These are phyloP conservation scores for Zygotorulaspora mrakii DNA, from an alignment of 1,139 yeast species.

Conservation along the genomic window DNA sequence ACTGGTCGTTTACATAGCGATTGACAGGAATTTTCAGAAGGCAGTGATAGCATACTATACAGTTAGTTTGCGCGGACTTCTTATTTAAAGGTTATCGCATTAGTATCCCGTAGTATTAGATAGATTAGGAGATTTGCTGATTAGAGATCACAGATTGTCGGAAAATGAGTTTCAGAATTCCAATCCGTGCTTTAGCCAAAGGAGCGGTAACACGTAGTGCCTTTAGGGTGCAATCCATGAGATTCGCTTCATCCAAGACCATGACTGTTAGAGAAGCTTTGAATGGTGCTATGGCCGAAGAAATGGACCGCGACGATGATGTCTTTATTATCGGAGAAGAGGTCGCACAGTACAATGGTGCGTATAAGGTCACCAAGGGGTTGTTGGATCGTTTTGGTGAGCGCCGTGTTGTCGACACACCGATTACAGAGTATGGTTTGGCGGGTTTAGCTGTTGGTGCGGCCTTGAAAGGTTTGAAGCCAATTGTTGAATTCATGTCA, in stretches of 20 bases:
- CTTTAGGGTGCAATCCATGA: conserved; percentile 15
- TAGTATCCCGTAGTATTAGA: background rate
- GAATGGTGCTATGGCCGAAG: conserved; percentile 94
- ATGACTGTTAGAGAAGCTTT: conserved; percentile 97
- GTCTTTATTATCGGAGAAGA: conserved; percentile 98
- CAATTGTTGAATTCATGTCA: conserved; percentile 98
- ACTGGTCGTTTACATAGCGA: background rate
- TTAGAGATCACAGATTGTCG: no score
- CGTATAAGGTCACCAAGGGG: conserved; percentile 95
- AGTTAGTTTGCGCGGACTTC: no score
- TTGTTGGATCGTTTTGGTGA: conserved; percentile 95
- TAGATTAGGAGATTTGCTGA: background rate
- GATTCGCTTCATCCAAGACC: conserved; percentile 47
- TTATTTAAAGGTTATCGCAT: no score
- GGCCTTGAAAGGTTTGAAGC: conserved; percentile 93
- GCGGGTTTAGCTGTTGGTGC: conserved; percentile 98
- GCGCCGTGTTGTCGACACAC: conserved; percentile 93
- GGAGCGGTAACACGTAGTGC: conserved; percentile 11
- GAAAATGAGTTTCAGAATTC: conserved; percentile 12
- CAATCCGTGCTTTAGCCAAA: conserved; percentile 10
- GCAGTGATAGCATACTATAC: background rate
- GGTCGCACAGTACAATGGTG: conserved; percentile 98
- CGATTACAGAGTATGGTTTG: conserved; percentile 99
- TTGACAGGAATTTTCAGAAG: background rate
- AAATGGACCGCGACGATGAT: conserved; percentile 90